Base-by-base conservation (phyloP, 2,329 filamentous ascomycete genomes). In the Teratosphaeria nubilosa region DNA sequence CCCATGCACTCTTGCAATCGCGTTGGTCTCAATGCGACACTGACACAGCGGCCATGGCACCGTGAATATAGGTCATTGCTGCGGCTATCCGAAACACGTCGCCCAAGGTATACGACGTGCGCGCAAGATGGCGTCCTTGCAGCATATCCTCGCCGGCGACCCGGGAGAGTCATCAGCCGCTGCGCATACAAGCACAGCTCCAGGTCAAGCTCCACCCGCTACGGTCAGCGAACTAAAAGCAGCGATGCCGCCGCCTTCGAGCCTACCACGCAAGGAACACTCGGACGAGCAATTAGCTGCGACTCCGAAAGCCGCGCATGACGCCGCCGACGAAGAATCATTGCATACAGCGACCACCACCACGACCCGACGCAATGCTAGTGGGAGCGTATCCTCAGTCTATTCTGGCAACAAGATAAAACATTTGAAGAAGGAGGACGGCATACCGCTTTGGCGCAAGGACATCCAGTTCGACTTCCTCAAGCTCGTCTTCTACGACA, bases 401-500 rank as follows among this genome's bases (percentile, higher is more conserved):
- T 86, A 85, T 69, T 85, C 83, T 22, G 84, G 83, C 24, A 86
- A 85, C 70, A 95, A 94, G 76, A 90, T 95, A 59, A 78, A 87
- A 56, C 89, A 94, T 71, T 75, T 95, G 56, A 95, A 95, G 75
- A 94, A 94, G 73, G 88, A 91, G 61, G 90, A 95, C 69, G 90
- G 90, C 68, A 88, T 91, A 65, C 90, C 90, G 53, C 79, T 95
- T 3, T 95, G 90, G 90, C 81, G 90, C 66, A 86, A 85, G 70
- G 90, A 95, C 73, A 95, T 95, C 60, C 90, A 95, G 73, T 91
- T 87, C 73, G 90, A 94, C 73, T 94, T 95, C 67, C 80, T 95
- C 64, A 84, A 84, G 65, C 82, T 85, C 54, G 85, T 95, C 62
- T 94, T 95, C 71, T 86, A 91, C 69, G 82, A 94, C 69, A 80